phyloP scores from a whole-genome alignment of 2,329 filamentous ascomycete species.

The Pseudocercospora vitis region DNA sequence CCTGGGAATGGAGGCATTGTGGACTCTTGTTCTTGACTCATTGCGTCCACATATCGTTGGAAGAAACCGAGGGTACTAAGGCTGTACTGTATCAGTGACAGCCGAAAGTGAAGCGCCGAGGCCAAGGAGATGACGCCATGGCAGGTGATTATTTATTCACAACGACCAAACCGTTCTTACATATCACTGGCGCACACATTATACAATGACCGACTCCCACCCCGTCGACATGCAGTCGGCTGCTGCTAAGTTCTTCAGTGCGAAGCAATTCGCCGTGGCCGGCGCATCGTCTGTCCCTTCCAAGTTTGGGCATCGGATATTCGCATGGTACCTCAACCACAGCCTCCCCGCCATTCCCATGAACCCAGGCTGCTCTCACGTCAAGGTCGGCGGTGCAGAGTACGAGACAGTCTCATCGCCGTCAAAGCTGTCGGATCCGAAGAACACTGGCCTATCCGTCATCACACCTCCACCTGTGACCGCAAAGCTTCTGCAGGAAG shows the following conservation, averaged over 20 bases:
- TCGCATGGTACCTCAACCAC: constrained; percentile 83
- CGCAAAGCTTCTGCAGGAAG: constrained; percentile 71
- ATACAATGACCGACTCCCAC: constrained; percentile 2
- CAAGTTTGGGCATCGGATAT: constrained; percentile 90
- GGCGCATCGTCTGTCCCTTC: constrained; percentile 80
- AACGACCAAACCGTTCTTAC: not conserved
- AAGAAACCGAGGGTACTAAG: too few species aligned
- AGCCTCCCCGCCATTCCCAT: constrained; percentile 76
- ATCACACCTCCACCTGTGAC: constrained; percentile 85
- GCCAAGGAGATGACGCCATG: not conserved
- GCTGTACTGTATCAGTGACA: not conserved
- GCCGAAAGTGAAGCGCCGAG: not conserved
- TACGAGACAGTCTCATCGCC: constrained; percentile 68
- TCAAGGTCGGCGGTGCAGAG: constrained; percentile 60
- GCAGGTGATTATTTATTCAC: not conserved
- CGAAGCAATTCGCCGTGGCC: constrained; percentile 80
- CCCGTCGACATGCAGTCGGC: constrained; percentile 61
- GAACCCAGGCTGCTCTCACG: constrained; percentile 69
- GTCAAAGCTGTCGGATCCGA: constrained; percentile 63
- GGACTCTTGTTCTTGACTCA: constrained; percentile 10
- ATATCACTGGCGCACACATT: too few species aligned
- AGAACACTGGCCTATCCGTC: constrained; percentile 74
- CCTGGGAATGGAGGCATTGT: constrained; percentile 39
- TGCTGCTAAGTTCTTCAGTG: constrained; percentile 77
- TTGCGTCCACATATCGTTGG: too few species aligned